Conservation (phyloP, 106 monocot genomes). For the Vanilla planifolia region DNA sequence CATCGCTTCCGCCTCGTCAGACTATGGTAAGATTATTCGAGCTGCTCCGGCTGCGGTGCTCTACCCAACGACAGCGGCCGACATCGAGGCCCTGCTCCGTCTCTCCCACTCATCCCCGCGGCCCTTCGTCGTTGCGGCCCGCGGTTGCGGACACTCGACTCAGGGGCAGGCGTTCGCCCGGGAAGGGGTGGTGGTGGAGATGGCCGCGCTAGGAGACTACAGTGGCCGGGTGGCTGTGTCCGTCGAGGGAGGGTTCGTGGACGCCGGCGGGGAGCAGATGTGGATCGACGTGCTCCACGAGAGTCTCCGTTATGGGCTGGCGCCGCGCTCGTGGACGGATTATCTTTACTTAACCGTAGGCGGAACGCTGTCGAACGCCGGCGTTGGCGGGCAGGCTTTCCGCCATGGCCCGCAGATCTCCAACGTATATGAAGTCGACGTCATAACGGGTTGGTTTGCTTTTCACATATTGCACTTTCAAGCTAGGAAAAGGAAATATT, state of each 20-base stretch:
- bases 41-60: constrained; percentile 33
- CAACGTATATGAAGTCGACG: constrained; percentile 53
- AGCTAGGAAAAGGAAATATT: too few species aligned
- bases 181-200: constrained; percentile 26
- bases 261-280: constrained; percentile 52
- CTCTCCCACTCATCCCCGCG: constrained; percentile 22
- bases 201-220: constrained; percentile 13
- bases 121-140: constrained; percentile 40
- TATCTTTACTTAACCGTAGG: constrained; percentile 49
- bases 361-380: constrained; percentile 61
- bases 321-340: constrained; percentile 51
- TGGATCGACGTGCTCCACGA: constrained; percentile 55
- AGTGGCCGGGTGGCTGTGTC: constrained; percentile 25
- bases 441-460: constrained; percentile 29
- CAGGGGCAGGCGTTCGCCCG: constrained; percentile 44
- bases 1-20: constrained; percentile 22
- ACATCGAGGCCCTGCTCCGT: constrained; percentile 33
- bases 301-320: constrained; percentile 28
- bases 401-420: constrained; percentile 62
- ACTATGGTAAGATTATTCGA: constrained; percentile 29
- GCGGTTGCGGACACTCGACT: constrained; percentile 61
- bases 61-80: constrained; percentile 20
- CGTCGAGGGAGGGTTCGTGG: constrained; percentile 19
- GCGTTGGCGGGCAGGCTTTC: constrained; percentile 63
- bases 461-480: too few species aligned